Conservation (phyloP, 2,329 filamentous ascomycete species). For the Coniochaeta sp. region DNA sequence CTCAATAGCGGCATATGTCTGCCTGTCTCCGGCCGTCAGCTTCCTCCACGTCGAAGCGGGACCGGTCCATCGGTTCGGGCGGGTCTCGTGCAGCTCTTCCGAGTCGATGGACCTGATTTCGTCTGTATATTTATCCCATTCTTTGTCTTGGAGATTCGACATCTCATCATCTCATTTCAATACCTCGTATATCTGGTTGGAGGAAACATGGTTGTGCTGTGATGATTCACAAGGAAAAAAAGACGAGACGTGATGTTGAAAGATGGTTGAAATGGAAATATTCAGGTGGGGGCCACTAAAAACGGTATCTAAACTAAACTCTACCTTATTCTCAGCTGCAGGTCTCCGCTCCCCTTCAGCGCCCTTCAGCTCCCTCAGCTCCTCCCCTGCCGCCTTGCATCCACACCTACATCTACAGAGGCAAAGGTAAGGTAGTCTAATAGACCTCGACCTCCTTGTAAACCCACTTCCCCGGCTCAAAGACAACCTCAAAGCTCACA, state of each 20-base stretch:
- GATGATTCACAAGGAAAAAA: too few species aligned
- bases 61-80: constrained; percentile 70
- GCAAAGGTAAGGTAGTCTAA: not conserved
- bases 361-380: not conserved
- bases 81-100: constrained; percentile 36
- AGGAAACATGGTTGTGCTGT: not conserved
- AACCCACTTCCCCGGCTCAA: constrained; percentile 52
- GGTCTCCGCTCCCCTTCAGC: not conserved
- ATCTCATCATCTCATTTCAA: not conserved
- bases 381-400: not conserved
- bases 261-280: not conserved
- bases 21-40: constrained; percentile 54
- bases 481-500: constrained; percentile 61
- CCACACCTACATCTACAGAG: not conserved
- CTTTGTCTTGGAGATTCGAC: not conserved
- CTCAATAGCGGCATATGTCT: constrained; percentile 55
- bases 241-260: not conserved
- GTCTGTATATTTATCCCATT: constrained; percentile 37
- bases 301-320: not conserved
- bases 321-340: not conserved
- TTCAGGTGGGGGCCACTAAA: not conserved
- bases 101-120: constrained; percentile 39
- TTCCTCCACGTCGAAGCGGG: constrained; percentile 57
- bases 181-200: not conserved
- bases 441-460: constrained; percentile 26